A percentile compares a stretch with the other conserved stretches of the same genome.
phyloP scores from a whole-genome alignment of 1,284 basidiomycete species.

The Ceratobasidium sp. region DNA sequence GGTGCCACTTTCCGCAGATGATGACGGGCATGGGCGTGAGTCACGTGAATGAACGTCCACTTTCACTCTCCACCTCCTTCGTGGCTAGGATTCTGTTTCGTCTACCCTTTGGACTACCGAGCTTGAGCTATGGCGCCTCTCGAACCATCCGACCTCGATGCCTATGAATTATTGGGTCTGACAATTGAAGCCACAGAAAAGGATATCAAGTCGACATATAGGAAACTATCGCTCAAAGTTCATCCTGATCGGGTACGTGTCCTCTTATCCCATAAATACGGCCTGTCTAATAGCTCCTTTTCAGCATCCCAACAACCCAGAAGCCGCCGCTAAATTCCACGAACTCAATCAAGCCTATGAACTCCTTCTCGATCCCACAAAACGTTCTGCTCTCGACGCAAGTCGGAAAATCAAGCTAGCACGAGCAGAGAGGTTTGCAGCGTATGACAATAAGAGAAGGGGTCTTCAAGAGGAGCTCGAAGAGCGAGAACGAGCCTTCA shows the following conservation, averaged over 20 bases:
- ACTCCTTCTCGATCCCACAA: slow-evolving; percentile 84
- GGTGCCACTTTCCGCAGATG: too few species aligned
- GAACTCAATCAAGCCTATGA: slow-evolving; percentile 88
- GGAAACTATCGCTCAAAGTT: slow-evolving; percentile 84
- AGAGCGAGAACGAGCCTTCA: slow-evolving; percentile 82
- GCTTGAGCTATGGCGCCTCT: slow-evolving; percentile 51
- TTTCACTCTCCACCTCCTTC: background rate
- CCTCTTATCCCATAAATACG: slow-evolving; percentile 42
- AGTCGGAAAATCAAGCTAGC: slow-evolving; percentile 80
- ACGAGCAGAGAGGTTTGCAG: slow-evolving; percentile 77
- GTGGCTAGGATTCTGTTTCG: slow-evolving; percentile 4
- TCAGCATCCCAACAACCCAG: slow-evolving; percentile 82
- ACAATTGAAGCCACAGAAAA: slow-evolving; percentile 78
- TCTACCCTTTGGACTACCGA: background rate
- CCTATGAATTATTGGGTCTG: slow-evolving; percentile 82
- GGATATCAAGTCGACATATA: slow-evolving; percentile 87
- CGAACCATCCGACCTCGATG: slow-evolving; percentile 65
- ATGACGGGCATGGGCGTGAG: too few species aligned
- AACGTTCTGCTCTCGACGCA: slow-evolving; percentile 85
- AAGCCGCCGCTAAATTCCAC: slow-evolving; percentile 88
- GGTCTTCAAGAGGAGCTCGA: slow-evolving; percentile 86
- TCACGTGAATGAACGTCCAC: slow-evolving; percentile 16
- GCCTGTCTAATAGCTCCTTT: slow-evolving; percentile 41
- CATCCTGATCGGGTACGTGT: slow-evolving; percentile 85
- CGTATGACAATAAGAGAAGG: slow-evolving; percentile 84